Conservation (phyloP, 257 asterid genomes). For the Solanum arcanum region DNA sequence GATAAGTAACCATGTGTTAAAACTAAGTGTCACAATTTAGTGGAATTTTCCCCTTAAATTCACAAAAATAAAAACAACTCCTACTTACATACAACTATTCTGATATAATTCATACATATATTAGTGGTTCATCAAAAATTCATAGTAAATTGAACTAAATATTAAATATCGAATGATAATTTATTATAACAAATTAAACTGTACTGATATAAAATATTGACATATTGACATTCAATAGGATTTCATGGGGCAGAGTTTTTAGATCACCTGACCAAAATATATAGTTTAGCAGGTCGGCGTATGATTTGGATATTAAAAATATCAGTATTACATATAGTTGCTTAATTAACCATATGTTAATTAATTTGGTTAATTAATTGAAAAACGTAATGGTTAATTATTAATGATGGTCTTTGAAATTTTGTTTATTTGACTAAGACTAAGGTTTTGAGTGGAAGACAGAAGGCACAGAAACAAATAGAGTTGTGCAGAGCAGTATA, state of each 20-base stretch:
- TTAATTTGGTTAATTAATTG: neutral
- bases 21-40: too few relatives aligned
- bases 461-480: constrained; percentile 70
- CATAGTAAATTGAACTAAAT: neutral
- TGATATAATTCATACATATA: neutral
- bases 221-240: neutral
- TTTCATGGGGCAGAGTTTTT: neutral
- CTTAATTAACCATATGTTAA: neutral
- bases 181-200: too few relatives aligned
- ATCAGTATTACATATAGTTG: neutral
- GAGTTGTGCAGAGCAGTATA: constrained; percentile 15
- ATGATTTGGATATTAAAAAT: neutral
- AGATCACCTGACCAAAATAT: neutral
- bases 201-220: neutral
- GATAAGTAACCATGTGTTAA: neutral
- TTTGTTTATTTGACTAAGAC: constrained; percentile 35
- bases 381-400: neutral
- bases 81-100: neutral
- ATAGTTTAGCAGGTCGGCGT: neutral
- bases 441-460: constrained; percentile 60
- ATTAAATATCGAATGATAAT: neutral
- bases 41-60: too few relatives aligned
- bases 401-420: constrained; percentile 25
- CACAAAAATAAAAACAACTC: neutral
- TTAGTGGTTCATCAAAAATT: neutral